phyloP scores from a whole-genome alignment of 2,329 filamentous ascomycete species.

The Ceratocystis huliohia region DNA sequence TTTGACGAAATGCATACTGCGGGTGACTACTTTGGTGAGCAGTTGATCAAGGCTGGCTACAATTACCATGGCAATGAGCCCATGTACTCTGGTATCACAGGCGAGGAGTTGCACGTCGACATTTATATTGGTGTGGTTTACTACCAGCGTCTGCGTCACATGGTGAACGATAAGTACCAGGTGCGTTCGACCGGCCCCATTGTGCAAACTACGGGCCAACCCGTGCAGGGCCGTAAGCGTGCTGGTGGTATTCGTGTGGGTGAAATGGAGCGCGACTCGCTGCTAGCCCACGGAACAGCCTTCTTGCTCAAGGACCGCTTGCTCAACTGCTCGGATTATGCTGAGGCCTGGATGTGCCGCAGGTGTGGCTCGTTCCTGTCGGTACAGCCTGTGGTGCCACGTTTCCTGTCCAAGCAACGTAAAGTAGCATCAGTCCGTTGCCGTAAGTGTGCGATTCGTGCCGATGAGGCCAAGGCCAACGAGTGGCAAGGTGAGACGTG shows the following conservation, averaged over 20 bases:
- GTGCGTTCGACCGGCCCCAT: conserved; percentile 91
- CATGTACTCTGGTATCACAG: conserved; percentile 95
- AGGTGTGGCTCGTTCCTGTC: conserved; percentile 82
- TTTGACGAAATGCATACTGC: conserved; percentile 90
- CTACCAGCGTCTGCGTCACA: conserved; percentile 95
- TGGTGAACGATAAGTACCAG: conserved; percentile 99
- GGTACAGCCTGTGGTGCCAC: conserved; percentile 64
- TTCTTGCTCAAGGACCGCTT: conserved; percentile 90
- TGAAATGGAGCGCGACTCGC: conserved; percentile 95
- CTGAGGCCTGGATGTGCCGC: conserved; percentile 78
- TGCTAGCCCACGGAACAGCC: conserved; percentile 88
- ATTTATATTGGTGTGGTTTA: conserved; percentile 97
- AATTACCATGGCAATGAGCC: conserved; percentile 98
- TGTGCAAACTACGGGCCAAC: conserved; percentile 80
- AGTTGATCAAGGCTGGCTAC: conserved; percentile 88
- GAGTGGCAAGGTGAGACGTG: conserved; percentile 62
- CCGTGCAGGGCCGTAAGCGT: conserved; percentile 91
- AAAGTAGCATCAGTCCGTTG: conserved; percentile 62
- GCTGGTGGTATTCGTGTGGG: conserved; percentile 97
- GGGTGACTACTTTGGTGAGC: conserved; percentile 88
- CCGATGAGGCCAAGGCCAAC: conserved; percentile 45
- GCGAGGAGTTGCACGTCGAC: conserved; percentile 82
- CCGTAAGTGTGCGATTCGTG: conserved; percentile 56
- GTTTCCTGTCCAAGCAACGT: conserved; percentile 50
- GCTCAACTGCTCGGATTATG: conserved; percentile 94